Percentiles rank a stretch among this genome's conserved stretches.
These are phyloP conservation scores for Dichotomopilus funicola DNA, from an alignment of 2,329 filamentous ascomycete species.

Conservation along the genomic window DNA sequence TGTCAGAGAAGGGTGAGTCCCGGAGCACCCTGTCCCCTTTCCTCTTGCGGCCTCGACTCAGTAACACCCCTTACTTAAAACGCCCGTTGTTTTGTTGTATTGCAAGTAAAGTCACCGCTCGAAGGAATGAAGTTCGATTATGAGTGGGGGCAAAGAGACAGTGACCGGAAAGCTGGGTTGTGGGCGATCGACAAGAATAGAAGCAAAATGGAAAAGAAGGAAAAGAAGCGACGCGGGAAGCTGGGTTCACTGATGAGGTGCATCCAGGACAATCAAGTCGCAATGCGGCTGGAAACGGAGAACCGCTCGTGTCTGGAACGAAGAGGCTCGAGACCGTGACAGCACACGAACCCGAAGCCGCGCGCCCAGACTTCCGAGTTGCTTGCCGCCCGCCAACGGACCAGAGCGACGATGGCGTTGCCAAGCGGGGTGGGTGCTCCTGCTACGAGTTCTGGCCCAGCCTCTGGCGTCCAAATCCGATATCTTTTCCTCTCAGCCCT, in stretches of 20 bases:
- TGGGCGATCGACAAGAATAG: conserved; percentile 1
- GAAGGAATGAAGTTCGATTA: too few relatives aligned
- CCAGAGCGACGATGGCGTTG: background rate
- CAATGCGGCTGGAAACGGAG: background rate
- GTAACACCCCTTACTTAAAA: background rate
- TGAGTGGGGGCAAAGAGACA: background rate
- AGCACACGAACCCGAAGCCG: background rate
- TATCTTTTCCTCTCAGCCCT: too few relatives aligned
- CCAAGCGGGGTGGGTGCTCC: background rate
- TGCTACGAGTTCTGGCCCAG: too few relatives aligned
- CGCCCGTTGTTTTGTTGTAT: too few relatives aligned
- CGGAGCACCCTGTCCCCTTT: conserved; percentile 11
- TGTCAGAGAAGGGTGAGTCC: conserved; percentile 9
- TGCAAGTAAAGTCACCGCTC: too few relatives aligned
- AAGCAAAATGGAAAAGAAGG: background rate
- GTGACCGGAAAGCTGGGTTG: background rate
- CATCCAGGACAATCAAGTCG: background rate
- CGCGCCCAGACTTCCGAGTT: too few relatives aligned
- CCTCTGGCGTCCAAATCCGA: too few relatives aligned
- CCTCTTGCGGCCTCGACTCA: background rate
- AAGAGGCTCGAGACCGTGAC: conserved; percentile 1
- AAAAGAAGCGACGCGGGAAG: background rate
- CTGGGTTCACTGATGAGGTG: background rate
- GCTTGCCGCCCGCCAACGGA: background rate
- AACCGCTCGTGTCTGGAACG: background rate